These are phyloP conservation scores for Elsinoe necatrix DNA, from an alignment of 2,329 filamentous ascomycete genomes.

Conservation along the genomic window DNA sequence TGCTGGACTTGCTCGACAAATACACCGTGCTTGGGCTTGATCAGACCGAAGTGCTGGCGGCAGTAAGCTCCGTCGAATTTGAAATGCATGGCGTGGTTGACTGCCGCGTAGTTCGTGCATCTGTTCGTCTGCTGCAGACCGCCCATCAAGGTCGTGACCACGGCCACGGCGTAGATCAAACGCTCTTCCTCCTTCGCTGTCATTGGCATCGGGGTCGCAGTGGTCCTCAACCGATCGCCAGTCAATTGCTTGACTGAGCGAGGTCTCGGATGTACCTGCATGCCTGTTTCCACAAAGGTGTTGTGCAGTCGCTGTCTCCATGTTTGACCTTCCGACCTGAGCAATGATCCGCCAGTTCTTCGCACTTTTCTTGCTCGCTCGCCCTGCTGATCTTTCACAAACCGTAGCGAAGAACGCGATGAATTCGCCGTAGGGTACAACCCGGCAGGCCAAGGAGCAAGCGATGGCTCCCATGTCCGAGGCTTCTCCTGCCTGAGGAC, in stretches of 20 bases:
- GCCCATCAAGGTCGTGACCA: conserved; percentile 28
- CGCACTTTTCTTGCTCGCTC: background rate
- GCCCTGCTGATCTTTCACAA: background rate
- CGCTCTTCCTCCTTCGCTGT: conserved; percentile 22
- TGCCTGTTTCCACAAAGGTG: background rate
- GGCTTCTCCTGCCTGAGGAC: background rate
- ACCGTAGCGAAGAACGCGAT: no score
- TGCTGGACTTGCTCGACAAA: conserved; percentile 44
- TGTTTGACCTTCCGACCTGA: background rate
- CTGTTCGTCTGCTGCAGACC: conserved; percentile 26
- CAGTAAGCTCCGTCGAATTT: conserved; percentile 31
- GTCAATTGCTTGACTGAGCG: conserved; percentile 12
- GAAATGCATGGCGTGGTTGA: conserved; percentile 34
- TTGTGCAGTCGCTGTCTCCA: background rate
- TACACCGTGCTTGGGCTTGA: conserved; percentile 20
- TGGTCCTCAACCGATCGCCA: conserved; percentile 20
- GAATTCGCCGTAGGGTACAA: background rate
- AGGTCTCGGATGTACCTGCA: background rate
- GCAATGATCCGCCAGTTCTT: background rate
- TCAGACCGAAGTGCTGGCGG: conserved; percentile 32
- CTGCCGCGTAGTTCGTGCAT: conserved; percentile 33
- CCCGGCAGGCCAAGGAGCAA: background rate
- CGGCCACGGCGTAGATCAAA: conserved; percentile 27
- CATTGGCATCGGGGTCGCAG: conserved; percentile 19
- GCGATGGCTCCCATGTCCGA: background rate